A percentile compares a stretch with the other conserved stretches of the same genome.
These are phyloP conservation scores for Pseudocercospora eumusae DNA, from an alignment of 2,329 filamentous ascomycete genomes.

Conservation along the genomic window DNA sequence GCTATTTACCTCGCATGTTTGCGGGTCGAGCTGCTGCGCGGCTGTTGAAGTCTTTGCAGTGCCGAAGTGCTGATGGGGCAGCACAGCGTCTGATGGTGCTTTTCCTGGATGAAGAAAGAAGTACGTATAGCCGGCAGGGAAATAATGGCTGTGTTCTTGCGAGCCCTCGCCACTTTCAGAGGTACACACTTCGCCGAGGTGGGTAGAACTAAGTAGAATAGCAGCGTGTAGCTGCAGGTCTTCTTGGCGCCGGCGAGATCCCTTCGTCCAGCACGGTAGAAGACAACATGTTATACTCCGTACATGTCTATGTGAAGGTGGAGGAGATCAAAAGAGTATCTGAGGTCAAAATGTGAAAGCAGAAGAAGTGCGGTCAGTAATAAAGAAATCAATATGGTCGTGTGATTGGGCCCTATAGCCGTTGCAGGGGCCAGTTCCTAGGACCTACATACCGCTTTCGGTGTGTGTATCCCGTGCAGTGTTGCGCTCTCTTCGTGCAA, in stretches of 20 bases:
- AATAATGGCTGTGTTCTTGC: background rate
- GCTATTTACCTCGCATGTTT: background rate
- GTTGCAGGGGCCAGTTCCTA: background rate
- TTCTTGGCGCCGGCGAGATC: conserved; percentile 6
- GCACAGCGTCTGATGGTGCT: conserved; percentile 7
- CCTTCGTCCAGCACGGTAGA: background rate
- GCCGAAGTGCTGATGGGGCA: conserved; percentile 6
- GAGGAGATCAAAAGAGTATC: background rate
- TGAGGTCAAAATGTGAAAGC: background rate
- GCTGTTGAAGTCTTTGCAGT: conserved; percentile 8
- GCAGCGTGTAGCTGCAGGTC: conserved; percentile 5
- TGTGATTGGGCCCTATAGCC: background rate
- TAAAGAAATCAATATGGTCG: conserved; percentile 6
- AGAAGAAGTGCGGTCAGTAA: conserved; percentile 7
- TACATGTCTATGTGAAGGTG: background rate
- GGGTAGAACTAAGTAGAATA: too few species aligned
- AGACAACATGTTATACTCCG: conserved; percentile 5
- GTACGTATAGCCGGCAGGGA: background rate
- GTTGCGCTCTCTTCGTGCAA: conserved; percentile 1
- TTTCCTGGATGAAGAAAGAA: conserved; percentile 1
- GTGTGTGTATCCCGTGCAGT: background rate
- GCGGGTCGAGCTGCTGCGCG: conserved; percentile 9
- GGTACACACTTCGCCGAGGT: conserved; percentile 12
- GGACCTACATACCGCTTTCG: conserved; percentile 6
- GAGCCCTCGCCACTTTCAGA: conserved; percentile 10